Evolutionary conservation across 805 yeast species (phyloP), one percentile per base, ranked within the genome.

Genomic region (Pichia deserticola): DNA sequence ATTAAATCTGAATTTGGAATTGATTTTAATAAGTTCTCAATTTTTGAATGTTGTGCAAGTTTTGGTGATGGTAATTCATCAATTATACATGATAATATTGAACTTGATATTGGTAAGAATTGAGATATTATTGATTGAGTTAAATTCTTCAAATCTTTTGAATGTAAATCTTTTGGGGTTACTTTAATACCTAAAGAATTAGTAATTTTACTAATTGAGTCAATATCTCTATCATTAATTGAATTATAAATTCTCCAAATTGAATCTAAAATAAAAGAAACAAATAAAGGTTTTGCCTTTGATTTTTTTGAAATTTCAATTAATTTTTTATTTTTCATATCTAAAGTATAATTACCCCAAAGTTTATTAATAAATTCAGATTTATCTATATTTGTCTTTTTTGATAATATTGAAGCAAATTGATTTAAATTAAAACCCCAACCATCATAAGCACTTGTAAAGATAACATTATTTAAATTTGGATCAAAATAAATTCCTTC

Each of bases 341-440:
- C 98, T 60, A 88, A 72, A 62, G 79, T 89, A 64, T 71, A 92
- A 61, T 92, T 97, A 37, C 99, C 99, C 98, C 98, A 93, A 5
- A 93, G 71, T n/a, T 89, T 89, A 60, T 86, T 86, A 51, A 84
- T 83, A 42, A 93, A 73, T 48, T 80, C 87, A 20, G 80, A 79
- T 54, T 89, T 81, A 55, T 87, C 86, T 56, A 92, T 84, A 0
- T 96, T 97, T 20, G 92, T 70, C 59, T 89, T 89, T 44, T 79
- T 79, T 68, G 85, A 93, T 63, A 89, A 88, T 35, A 93, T 81
- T 50, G 85, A 82, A 7, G 97, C 86, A 46, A 93, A 86, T 56
- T 93, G 96, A 46, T 87, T 80, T 45, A 93, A 74, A 40, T 88
- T 86, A 66, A 93, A 93, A 1, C 98, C 99, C 98, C 99, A 93